These are phyloP conservation scores for Nicotiana otophora DNA, from an alignment of 257 asterid genomes.

Conservation along the genomic window DNA sequence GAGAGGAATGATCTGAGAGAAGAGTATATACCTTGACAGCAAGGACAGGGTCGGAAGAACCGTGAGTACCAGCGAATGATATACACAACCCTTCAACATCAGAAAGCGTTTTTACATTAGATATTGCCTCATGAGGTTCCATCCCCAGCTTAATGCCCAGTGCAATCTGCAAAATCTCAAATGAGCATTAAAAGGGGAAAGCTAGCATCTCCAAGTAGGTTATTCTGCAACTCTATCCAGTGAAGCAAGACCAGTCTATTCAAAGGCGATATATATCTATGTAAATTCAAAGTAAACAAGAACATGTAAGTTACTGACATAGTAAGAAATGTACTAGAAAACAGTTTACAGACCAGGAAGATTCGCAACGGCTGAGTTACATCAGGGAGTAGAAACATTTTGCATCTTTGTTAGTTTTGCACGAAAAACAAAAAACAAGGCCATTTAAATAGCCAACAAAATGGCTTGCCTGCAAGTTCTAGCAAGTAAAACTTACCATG, in stretches of 20 bases:
- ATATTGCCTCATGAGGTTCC: conserved; percentile 66
- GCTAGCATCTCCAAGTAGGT: neutral
- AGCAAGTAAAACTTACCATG: neutral
- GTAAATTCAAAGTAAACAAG: neutral
- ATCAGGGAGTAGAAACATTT: neutral
- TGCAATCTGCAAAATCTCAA: conserved; percentile 52
- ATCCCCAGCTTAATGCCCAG: conserved; percentile 79
- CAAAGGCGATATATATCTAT: neutral
- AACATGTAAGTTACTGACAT: neutral
- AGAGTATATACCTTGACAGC: conserved; percentile 62
- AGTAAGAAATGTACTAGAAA: neutral
- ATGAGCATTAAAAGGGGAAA: neutral
- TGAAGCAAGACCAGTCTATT: neutral
- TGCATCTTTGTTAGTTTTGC: neutral
- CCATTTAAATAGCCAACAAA: neutral
- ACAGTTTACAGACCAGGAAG: neutral
- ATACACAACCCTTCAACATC: conserved; percentile 85
- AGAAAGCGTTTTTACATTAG: conserved; percentile 71
- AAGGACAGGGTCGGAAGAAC: conserved; percentile 77
- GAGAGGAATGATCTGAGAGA: neutral
- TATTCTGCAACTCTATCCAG: neutral
- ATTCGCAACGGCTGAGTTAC: neutral
- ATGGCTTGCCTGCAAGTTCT: neutral
- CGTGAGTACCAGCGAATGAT: conserved; percentile 56
- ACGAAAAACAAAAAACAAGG: neutral